phyloP scores from a whole-genome alignment of 163 green algal species.

The Volvox carteri region DNA sequence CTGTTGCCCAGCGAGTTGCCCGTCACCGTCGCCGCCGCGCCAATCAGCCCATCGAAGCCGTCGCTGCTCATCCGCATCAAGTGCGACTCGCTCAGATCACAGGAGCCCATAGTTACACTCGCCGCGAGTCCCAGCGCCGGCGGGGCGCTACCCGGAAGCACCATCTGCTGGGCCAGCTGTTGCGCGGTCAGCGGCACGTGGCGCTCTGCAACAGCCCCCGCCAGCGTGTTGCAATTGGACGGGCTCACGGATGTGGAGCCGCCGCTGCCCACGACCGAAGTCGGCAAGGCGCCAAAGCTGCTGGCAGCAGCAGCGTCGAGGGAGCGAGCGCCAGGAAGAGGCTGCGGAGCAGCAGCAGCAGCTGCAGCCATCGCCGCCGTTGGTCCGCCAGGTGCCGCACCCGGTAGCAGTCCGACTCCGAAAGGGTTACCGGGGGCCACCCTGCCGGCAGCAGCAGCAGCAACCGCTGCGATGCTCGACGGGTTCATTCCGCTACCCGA shows the following conservation, averaged over 20 bases:
- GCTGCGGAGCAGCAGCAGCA: neutral
- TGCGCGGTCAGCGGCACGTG: constrained; percentile 1
- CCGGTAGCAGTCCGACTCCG: neutral
- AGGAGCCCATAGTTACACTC: constrained; percentile 14
- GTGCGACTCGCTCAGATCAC: constrained; percentile 38
- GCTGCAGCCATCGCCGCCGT: no score
- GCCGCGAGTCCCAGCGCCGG: constrained; percentile 35
- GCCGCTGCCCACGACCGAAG: constrained; percentile 4
- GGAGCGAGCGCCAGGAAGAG: neutral
- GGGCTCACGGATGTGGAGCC: constrained; percentile 34
- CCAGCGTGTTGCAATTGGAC: constrained; percentile 30
- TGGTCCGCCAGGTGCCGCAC: neutral
- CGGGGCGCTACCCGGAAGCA: constrained; percentile 35
- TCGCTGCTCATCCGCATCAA: constrained; percentile 41
- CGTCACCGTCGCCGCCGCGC: neutral
- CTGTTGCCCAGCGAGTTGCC: neutral
- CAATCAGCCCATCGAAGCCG: neutral
- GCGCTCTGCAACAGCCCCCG: neutral
- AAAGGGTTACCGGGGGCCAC: neutral
- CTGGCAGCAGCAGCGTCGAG: neutral
- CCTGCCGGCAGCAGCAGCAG: neutral
- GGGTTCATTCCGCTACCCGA: neutral
- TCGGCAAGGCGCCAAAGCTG: constrained; percentile 35
- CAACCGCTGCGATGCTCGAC: constrained; percentile 12
- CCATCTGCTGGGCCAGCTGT: constrained; percentile 20